Evolutionary conservation across 106 monocot species (phyloP), one percentile per base, ranked within the genome.

Genomic region (Alisma plantagoaquatica): DNA sequence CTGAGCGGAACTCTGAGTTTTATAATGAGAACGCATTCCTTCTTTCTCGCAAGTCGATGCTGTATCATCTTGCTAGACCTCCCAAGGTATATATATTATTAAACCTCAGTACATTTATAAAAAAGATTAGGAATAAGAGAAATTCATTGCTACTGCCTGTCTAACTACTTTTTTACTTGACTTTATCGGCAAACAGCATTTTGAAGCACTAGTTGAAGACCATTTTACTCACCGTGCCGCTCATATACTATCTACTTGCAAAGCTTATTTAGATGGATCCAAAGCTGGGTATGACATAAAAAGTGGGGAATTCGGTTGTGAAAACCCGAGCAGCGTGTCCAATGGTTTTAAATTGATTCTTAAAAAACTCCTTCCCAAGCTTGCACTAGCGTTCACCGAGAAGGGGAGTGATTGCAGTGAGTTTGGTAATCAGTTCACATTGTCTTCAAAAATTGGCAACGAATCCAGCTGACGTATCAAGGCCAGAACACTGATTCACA

Each of bases 1-100:
- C 77, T 1, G 86, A 77, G 54, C 80, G 80, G 53, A 86, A 86
- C 49, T 81, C 86, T 5, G 22, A 77, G 17, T 68, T 60, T 3
- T 86, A 86, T 35, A 86, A 86, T 31, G 86, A 86, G 57, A 81
- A 81, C 46, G 81, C 81, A 7, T 81, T 77, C 61, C 58, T 86
- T 31, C 71, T 81, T 25, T 74, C 81, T 1, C 76, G 80, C 70
- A 81, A 77, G 25, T 74, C 81, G 15, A 86, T 81, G 71, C 47
- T 77, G 19, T 81, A 77, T 27, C 15, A 68, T 33, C 33, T 81
- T 18, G 66, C 33, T 9, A 81, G 74, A 20, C 81, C 86, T 35
- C 86, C 86, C 1, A 86, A 86, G 86, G 86, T 86, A 75, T 10
- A 24, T 24, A 49, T 44, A 44, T 44, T 3, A 7, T 44, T 3